Percentiles rank a stretch among this genome's conserved stretches.
phyloP scores from a whole-genome alignment of 148 eudicot genomes.

The Rheum nobile region DNA sequence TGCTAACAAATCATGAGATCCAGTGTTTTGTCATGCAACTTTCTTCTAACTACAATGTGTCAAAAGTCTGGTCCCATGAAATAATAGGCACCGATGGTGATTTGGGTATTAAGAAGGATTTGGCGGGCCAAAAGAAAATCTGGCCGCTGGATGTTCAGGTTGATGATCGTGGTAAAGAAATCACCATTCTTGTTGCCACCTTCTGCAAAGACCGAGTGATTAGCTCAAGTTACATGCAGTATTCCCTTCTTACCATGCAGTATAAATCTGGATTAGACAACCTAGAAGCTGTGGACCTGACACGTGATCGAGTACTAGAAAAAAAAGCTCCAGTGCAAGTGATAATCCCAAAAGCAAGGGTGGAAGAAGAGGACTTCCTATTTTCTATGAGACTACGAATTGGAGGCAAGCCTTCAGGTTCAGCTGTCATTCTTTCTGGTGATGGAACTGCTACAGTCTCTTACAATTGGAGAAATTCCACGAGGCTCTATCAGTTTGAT shows the following conservation, averaged over 20 bases:
- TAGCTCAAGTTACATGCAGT: conserved; percentile 87
- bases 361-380: conserved; percentile 77
- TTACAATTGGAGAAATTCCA: conserved; percentile 53
- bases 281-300: conserved; percentile 18
- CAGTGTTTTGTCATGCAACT: conserved; percentile 58
- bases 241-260: conserved; percentile 87
- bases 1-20: conserved; percentile 74
- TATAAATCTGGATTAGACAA: conserved; percentile 61
- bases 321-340: conserved; percentile 76
- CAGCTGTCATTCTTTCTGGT: conserved; percentile 80
- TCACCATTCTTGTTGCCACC: conserved; percentile 74
- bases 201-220: conserved; percentile 76
- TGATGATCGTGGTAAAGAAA: conserved; percentile 62
- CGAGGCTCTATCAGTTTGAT: conserved; percentile 82
- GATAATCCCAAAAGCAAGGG: conserved; percentile 86
- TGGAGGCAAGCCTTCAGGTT: conserved; percentile 94
- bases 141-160: conserved; percentile 95
- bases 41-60: conserved; percentile 30
- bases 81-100: conserved; percentile 79
- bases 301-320: conserved; percentile 52
- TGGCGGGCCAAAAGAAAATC: conserved; percentile 86
- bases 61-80: conserved; percentile 83
- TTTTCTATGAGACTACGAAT: conserved; percentile 81
- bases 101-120: conserved; percentile 72
- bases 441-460: conserved; percentile 96